These are phyloP conservation scores for Ottelia alismoides DNA, from an alignment of 106 monocot species.

Conservation along the genomic window DNA sequence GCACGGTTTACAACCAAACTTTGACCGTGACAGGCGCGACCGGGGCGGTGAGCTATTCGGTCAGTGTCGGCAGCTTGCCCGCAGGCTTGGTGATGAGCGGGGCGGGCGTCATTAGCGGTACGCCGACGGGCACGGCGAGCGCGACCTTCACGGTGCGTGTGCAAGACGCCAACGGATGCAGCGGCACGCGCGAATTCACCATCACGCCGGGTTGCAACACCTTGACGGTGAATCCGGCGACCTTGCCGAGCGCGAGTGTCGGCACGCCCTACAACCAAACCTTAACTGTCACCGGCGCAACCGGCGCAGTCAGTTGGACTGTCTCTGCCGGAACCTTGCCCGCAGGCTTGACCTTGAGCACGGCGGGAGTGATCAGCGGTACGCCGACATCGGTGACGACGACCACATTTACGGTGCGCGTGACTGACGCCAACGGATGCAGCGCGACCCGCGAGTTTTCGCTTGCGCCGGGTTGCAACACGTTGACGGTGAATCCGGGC, in stretches of 20 bases:
- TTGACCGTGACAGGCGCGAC: too few species aligned
- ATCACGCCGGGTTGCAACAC: too few species aligned
- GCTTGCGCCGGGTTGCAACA: too few species aligned
- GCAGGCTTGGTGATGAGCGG: neutral
- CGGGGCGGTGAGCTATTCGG: neutral
- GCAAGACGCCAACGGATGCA: neutral
- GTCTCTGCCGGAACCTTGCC: neutral
- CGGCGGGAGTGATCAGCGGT: neutral
- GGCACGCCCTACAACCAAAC: neutral
- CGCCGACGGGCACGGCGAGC: neutral
- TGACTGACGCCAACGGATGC: neutral
- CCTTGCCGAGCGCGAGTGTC: neutral
- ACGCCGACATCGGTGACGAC: neutral
- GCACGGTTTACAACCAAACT: neutral
- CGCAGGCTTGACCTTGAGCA: neutral
- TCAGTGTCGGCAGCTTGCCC: neutral
- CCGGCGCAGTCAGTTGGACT: neutral
- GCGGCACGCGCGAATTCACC: neutral
- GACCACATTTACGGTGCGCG: neutral
- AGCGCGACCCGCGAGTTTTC: too few species aligned
- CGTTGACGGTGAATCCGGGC: too few species aligned
- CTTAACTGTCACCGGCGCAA: too few species aligned
- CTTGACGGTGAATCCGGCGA: neutral
- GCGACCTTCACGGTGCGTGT: neutral
- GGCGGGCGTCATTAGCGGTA: neutral